Evolutionary conservation across 140 eudicot species (phyloP), one percentile per base, ranked within the genome.

Genomic region (Anethum foeniculum): DNA sequence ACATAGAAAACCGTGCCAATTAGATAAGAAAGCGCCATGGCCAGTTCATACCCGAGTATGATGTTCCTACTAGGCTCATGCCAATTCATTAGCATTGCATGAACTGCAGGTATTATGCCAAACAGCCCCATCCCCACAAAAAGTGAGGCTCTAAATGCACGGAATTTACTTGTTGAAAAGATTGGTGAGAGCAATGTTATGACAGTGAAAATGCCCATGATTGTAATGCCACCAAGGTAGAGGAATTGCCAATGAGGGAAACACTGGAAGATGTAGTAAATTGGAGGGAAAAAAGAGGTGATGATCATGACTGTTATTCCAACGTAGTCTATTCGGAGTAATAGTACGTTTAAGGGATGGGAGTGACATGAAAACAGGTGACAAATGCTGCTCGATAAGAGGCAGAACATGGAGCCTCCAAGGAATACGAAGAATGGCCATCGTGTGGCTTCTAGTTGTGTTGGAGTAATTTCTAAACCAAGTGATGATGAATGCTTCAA

Each of bases 281-380:
- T 89, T 52, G 97, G 93, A 0, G 99, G 99, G 91, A 95, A 95
- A 56, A 95, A 95, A 0, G 99, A 95, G 81, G 99, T 91, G 89
- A 95, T 95, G 81, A 95, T 95, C 99, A 95, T 95, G 79, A 89
- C 86, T 7, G 92, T 41, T 41, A 92, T 95, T 72, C 99, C 99
- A 2, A 81, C 86, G 15, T 89, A 95, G 83, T 95, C 99, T 27
- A 95, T 85, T 51, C 87, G 93, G 47, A 95, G 89, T 21, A 95
- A 86, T 44, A 78, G 83, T 32, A 86, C 69, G 88, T 85, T 92
- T 58, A 91, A 39, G 85, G 78, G 85, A 75, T 88, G 88, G 74
- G 99, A 95, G 79, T 95, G 97, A 88, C 99, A 95, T 23, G 87
- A 91, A 69, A 95, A 95, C 85, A 95, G 99, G 88, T 95, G 99